Evolutionary conservation across 306 rosid genomes (phyloP).

Genomic region (Lupinus albus): DNA sequence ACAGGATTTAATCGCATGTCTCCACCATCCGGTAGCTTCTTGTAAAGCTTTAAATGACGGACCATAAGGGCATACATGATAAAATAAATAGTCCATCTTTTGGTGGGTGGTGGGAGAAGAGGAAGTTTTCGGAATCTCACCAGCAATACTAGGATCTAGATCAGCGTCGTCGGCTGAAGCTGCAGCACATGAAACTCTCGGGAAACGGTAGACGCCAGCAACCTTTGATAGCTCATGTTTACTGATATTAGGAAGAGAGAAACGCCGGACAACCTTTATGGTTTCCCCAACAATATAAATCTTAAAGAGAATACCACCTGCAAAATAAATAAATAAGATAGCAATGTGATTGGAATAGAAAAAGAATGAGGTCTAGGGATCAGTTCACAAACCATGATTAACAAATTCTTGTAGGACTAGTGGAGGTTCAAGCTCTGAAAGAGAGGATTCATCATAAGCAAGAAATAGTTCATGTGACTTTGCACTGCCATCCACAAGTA

Average conservation of each 20-base stretch:
- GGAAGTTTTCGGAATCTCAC: constrained; percentile 24
- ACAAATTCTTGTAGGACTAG: constrained; percentile 46
- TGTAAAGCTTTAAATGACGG: neutral
- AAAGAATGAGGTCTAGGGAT: neutral
- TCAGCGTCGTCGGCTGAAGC: constrained; percentile 46
- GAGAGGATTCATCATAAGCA: constrained; percentile 44
- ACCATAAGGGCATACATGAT: neutral
- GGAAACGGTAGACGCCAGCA: constrained; percentile 35
- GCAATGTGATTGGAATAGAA: neutral
- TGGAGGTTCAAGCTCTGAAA: constrained; percentile 44
- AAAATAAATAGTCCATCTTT: constrained; percentile 3
- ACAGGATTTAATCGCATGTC: neutral
- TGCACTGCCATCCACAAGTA: constrained; percentile 47
- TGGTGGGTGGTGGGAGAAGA: neutral
- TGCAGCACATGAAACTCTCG: constrained; percentile 44
- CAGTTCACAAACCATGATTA: constrained; percentile 42
- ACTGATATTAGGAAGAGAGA: constrained; percentile 45
- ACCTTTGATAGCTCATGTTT: constrained; percentile 38
- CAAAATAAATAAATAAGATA: neutral
- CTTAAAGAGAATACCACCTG: constrained; percentile 48
- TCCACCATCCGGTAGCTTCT: neutral
- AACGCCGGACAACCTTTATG: constrained; percentile 40
- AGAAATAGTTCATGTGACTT: constrained; percentile 46
- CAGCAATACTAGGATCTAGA: constrained; percentile 43
- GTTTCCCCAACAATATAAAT: constrained; percentile 41